phyloP scores from a whole-genome alignment of 148 eudicot species.

The Euryodendron excelsum region DNA sequence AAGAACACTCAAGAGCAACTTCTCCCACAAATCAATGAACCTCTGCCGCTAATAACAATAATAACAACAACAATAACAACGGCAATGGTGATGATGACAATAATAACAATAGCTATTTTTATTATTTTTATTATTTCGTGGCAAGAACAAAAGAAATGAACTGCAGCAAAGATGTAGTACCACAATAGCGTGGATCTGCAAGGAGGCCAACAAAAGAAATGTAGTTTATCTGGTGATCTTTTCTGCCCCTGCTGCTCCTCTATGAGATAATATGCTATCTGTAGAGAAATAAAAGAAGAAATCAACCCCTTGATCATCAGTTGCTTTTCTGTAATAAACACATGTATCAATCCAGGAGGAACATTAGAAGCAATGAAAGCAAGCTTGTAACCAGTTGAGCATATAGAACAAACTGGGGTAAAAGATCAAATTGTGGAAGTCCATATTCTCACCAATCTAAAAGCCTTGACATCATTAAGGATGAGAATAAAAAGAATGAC shows the following conservation, averaged over 20 bases:
- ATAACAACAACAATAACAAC: background rate
- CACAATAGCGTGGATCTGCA: conserved; percentile 95
- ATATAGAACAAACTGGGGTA: background rate
- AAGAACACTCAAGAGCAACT: too few species aligned
- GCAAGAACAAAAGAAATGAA: background rate
- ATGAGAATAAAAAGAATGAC: background rate
- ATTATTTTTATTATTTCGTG: background rate
- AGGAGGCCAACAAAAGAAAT: conserved; percentile 94
- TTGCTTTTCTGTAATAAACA: background rate
- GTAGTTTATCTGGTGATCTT: conserved; percentile 62
- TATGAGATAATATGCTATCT: conserved; percentile 88
- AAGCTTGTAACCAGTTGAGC: background rate
- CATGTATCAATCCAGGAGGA: background rate
- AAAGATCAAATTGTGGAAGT: background rate
- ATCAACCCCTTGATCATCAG: background rate
- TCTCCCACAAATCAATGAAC: too few species aligned
- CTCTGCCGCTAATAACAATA: background rate
- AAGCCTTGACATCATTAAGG: background rate
- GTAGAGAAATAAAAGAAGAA: background rate
- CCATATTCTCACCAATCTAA: background rate
- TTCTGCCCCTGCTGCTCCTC: conserved; percentile 82
- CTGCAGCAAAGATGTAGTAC: conserved; percentile 38
- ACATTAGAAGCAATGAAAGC: background rate
- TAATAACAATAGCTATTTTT: background rate
- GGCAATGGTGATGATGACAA: background rate